A percentile compares a stretch with the other conserved stretches of the same genome.
These are phyloP conservation scores for Dissophora globulifera DNA, from an alignment of 192 early-diverging fungal genomes.

Conservation along the genomic window DNA sequence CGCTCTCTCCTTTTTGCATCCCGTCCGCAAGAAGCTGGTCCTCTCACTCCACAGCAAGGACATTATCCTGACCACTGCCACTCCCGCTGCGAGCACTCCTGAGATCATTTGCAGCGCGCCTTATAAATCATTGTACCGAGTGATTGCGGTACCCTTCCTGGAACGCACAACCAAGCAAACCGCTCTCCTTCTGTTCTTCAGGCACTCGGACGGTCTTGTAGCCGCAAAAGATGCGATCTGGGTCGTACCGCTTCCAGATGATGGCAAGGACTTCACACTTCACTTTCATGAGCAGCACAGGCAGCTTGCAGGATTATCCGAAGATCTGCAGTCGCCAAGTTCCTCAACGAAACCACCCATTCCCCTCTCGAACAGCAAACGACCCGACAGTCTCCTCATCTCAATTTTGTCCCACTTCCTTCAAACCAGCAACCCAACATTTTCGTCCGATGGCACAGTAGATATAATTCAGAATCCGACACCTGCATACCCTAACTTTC, in stretches of 20 bases:
- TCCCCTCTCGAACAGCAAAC: conserved; percentile 4
- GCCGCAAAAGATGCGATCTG: conserved; percentile 39
- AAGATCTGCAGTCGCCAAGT: conserved; percentile 10
- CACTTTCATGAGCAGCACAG: conserved; percentile 8
- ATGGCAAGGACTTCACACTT: conserved; percentile 41
- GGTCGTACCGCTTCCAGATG: conserved; percentile 35
- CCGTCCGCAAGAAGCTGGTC: conserved; percentile 41
- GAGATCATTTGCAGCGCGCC: conserved; percentile 27
- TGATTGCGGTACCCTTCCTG: conserved; percentile 39
- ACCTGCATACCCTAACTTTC: conserved; percentile 30
- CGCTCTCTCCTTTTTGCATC: conserved; percentile 37
- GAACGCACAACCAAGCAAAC: conserved; percentile 43
- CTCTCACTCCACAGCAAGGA: conserved; percentile 19
- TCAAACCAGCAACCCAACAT: neutral
- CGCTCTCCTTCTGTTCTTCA: conserved; percentile 32
- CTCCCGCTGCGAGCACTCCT: conserved; percentile 12
- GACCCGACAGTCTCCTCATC: conserved; percentile 32
- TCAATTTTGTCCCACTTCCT: conserved; percentile 21
- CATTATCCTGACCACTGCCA: conserved; percentile 26
- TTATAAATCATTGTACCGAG: conserved; percentile 13
- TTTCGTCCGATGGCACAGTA: neutral
- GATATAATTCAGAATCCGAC: conserved; percentile 15
- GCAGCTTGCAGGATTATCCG: conserved; percentile 12
- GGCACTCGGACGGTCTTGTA: conserved; percentile 13
- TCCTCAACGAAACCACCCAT: neutral